Percentiles rank a stretch among this genome's conserved stretches.
Evolutionary conservation across 2,329 filamentous ascomycete genomes (phyloP).

Genomic region (Cytospora piceae): DNA sequence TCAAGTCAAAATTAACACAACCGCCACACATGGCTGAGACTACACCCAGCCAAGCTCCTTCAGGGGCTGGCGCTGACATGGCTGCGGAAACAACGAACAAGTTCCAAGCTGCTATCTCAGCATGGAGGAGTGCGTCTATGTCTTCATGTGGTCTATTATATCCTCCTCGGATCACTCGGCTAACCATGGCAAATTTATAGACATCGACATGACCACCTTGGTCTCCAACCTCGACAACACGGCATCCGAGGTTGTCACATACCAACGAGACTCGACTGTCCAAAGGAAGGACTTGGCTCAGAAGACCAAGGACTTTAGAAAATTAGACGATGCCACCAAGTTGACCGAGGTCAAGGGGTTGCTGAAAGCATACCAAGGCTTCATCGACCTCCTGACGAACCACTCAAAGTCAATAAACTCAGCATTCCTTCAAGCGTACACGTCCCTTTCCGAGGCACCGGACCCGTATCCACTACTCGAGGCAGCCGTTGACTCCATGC

Average conservation of each 20-base stretch:
- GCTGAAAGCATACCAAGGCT: constrained; percentile 94
- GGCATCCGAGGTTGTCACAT: constrained; percentile 91
- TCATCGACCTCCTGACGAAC: constrained; percentile 94
- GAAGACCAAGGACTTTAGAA: constrained; percentile 97
- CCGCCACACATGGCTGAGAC: constrained; percentile 19
- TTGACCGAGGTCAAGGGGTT: constrained; percentile 86
- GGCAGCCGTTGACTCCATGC: constrained; percentile 91
- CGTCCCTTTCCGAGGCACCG: constrained; percentile 89
- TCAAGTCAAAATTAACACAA: background rate
- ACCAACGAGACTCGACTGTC: constrained; percentile 93
- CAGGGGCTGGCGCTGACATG: constrained; percentile 13
- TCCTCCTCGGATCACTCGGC: background rate
- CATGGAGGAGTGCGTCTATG: constrained; percentile 79
- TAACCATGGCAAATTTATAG: constrained; percentile 49
- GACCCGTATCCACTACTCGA: constrained; percentile 96
- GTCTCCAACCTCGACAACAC: constrained; percentile 87
- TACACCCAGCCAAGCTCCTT: constrained; percentile 13
- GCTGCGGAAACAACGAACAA: constrained; percentile 73
- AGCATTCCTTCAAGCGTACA: constrained; percentile 90
- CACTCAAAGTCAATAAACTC: constrained; percentile 94
- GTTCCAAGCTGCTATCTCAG: constrained; percentile 93
- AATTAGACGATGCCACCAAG: constrained; percentile 87
- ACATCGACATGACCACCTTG: constrained; percentile 83
- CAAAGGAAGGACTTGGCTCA: constrained; percentile 97
- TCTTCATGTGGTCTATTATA: background rate